These are phyloP conservation scores for Gossypium stocksii DNA, from an alignment of 345 rosid species.

Conservation along the genomic window DNA sequence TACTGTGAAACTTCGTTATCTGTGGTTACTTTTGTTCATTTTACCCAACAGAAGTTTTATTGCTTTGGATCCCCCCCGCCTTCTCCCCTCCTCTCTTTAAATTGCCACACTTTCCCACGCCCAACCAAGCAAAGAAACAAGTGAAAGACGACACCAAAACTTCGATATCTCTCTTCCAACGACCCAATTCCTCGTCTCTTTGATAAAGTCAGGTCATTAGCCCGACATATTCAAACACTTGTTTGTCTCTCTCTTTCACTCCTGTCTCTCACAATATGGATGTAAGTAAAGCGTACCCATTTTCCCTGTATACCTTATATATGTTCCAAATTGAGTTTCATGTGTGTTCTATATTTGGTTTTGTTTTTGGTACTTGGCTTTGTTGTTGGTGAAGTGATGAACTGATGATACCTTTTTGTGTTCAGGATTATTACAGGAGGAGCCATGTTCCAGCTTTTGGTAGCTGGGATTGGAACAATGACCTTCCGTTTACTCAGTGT, in stretches of 20 bases:
- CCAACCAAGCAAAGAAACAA: not conserved
- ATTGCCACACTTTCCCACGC: slow-evolving; percentile 5
- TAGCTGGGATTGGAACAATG: slow-evolving; percentile 94
- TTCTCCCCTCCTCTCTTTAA: slow-evolving; percentile 10
- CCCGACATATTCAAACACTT: not conserved
- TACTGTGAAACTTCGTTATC: slow-evolving; percentile 22
- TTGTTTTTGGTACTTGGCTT: not conserved
- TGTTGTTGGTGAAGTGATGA: not conserved
- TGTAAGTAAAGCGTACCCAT: not conserved
- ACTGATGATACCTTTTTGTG: not conserved
- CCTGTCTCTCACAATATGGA: not conserved
- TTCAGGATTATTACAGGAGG: slow-evolving; percentile 42
- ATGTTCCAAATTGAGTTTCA: not conserved
- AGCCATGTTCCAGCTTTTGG: slow-evolving; percentile 92
- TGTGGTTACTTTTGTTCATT: slow-evolving; percentile 8
- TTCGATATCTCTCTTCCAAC: not conserved
- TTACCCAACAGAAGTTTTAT: not conserved
- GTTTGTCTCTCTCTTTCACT: no score
- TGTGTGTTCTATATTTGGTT: not conserved
- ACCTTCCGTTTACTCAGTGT: slow-evolving; percentile 84
- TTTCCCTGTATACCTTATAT: not conserved
- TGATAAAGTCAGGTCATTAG: not conserved
- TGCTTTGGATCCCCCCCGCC: slow-evolving; percentile 21
- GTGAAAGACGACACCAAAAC: not conserved
- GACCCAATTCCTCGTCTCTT: not conserved